A percentile compares a stretch with the other conserved stretches of the same genome.
These are phyloP conservation scores for Talinum fruticosum DNA, from an alignment of 148 eudicot genomes.

Conservation along the genomic window DNA sequence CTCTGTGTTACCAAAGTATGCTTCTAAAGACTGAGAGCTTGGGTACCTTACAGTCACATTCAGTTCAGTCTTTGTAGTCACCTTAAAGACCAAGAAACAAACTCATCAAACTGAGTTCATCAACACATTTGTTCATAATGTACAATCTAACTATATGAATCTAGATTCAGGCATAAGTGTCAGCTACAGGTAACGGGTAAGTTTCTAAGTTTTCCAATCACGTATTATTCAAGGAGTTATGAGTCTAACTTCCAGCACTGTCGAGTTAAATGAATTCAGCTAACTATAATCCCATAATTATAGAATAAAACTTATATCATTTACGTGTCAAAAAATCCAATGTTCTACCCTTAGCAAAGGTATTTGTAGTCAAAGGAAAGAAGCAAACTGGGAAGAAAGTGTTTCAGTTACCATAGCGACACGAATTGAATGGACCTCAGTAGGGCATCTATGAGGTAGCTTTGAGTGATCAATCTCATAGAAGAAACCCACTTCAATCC, in stretches of 20 bases:
- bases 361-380: neutral
- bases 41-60: slow-evolving; percentile 64
- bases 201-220: no score
- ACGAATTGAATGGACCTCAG: slow-evolving; percentile 45
- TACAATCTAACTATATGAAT: neutral
- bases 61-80: slow-evolving; percentile 55
- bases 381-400: slow-evolving; percentile 15
- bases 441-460: slow-evolving; percentile 47
- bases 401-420: slow-evolving; percentile 54
- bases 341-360: neutral
- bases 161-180: neutral
- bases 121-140: neutral
- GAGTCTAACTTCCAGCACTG: no score
- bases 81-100: slow-evolving; percentile 41
- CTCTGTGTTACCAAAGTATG: slow-evolving; percentile 40
- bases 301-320: slow-evolving; percentile 15
- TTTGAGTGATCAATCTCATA: slow-evolving; percentile 58
- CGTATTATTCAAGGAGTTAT: no score
- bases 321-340: neutral
- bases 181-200: neutral
- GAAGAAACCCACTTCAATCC: slow-evolving; percentile 47
- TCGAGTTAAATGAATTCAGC: no score
- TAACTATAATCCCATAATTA: no score
- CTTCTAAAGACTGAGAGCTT: slow-evolving; percentile 48
- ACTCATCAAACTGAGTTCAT: slow-evolving; percentile 14